Evolutionary conservation across 306 rosid genomes (phyloP), one percentile per base, ranked within the genome.

Genomic region (Glycine soja): DNA sequence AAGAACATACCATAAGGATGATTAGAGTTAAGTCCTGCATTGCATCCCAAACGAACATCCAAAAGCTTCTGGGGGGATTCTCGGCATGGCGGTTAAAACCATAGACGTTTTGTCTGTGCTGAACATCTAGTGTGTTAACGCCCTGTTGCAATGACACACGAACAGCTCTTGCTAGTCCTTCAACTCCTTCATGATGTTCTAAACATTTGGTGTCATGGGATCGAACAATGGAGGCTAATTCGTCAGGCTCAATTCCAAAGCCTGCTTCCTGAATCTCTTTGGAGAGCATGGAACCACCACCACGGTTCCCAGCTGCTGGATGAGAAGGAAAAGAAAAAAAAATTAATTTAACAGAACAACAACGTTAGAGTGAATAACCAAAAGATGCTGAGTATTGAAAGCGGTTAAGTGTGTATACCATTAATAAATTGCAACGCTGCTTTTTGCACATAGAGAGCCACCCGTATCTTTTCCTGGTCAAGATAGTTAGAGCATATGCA

Each of bases 21-120:
- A 77, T 77, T 15, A 95, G 86, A 74, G 99, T 95, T 59, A 93
- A 84, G 82, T 95, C 99, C 34, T 91, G 97, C 85, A 91, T 62
- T 76, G 99, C 97, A 68, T 95, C 99, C 98, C 99, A 95, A 19
- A 95, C 90, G 18, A 85, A 95, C 97, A 87, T 82, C 95, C 94
- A 89, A 40, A 95, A 89, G 48, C 90, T 90, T 83, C 92, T 93
- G 2, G 91, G 63, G 47, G 97, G 92, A 78, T 87, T 93, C 89
- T 93, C 98, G 0, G 82, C 75, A 19, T 36, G 84, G 5, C 76
- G 82, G 82, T 92, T 95, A 47, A 64, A 61, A 19, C 97, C 97
- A 45, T 74, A 95, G 57, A 86, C 65, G 0, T 85, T 59, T 66
- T 90, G 91, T 83, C 99, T 89, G 5, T 59, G 75, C 16, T 86